These are phyloP conservation scores for Blastobotrys buckinghamii DNA, from an alignment of 1,139 yeast genomes.

Conservation along the genomic window DNA sequence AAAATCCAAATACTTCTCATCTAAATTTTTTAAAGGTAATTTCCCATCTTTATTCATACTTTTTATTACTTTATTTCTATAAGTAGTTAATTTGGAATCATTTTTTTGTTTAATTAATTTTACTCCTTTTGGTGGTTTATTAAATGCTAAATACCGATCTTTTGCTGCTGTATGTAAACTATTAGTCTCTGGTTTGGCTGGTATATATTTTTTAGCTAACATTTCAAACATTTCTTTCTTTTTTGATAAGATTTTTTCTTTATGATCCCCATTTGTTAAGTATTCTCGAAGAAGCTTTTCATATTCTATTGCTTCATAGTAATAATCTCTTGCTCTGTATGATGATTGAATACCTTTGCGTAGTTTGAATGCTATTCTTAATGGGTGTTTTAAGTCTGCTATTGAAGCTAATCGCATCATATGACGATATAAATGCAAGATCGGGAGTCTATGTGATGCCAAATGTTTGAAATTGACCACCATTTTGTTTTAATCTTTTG, in stretches of 20 bases:
- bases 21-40: constrained; percentile 9
- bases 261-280: not conserved
- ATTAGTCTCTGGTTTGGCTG: not conserved
- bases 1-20: constrained; percentile 18
- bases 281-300: constrained; percentile 9
- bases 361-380: constrained; percentile 9
- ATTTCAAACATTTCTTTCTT: too few relatives aligned
- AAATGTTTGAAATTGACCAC: constrained; percentile 11
- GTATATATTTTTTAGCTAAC: too few relatives aligned
- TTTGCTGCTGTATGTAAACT: not conserved
- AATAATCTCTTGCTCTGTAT: constrained; percentile 14
- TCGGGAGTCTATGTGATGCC: constrained; percentile 19
- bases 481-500: too few relatives aligned
- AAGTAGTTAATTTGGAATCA: not conserved
- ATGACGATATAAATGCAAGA: constrained; percentile 19
- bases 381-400: not conserved
- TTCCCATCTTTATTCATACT: not conserved
- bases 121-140: constrained; percentile 5
- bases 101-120: not conserved
- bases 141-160: constrained; percentile 6
- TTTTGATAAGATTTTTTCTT: not conserved
- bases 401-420: constrained; percentile 16
- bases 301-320: constrained; percentile 19
- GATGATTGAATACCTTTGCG: constrained; percentile 15
- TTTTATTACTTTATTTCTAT: not conserved